phyloP scores from a whole-genome alignment of 202 grass and related monocot genomes.

The Hordeum pubiflorum region DNA sequence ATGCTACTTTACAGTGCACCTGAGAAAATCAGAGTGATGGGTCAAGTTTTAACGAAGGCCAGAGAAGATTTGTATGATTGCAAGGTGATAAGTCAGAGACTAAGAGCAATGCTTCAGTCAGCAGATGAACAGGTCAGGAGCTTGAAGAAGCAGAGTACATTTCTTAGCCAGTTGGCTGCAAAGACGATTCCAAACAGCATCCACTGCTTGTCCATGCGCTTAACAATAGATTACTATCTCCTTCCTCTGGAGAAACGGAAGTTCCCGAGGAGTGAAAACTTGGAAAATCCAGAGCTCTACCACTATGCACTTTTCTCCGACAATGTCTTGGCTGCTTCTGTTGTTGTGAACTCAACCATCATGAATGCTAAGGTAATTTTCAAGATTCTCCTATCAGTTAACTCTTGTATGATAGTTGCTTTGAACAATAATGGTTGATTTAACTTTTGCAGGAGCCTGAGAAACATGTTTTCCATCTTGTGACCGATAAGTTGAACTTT shows the following conservation, averaged over 20 bases:
- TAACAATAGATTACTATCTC: slow-evolving; percentile 93
- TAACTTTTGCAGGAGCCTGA: slow-evolving; percentile 73
- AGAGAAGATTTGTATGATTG: slow-evolving; percentile 90
- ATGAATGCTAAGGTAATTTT: slow-evolving; percentile 87
- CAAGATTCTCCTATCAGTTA: neutral
- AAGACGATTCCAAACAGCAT: slow-evolving; percentile 98
- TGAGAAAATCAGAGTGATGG: slow-evolving; percentile 88
- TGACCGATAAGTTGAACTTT: slow-evolving; percentile 97
- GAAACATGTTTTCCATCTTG: slow-evolving; percentile 98
- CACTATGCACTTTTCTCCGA: slow-evolving; percentile 99
- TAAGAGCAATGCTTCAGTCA: slow-evolving; percentile 90
- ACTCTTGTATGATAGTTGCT: neutral
- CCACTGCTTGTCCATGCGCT: slow-evolving; percentile 85
- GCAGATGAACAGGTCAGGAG: slow-evolving; percentile 90
- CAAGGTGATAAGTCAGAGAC: slow-evolving; percentile 59
- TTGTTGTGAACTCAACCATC: slow-evolving; percentile 96
- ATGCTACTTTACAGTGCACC: slow-evolving; percentile 46
- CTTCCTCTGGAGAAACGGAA: slow-evolving; percentile 64
- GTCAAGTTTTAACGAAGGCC: slow-evolving; percentile 72
- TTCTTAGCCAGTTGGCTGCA: slow-evolving; percentile 93
- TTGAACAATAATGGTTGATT: neutral
- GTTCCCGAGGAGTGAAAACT: slow-evolving; percentile 66
- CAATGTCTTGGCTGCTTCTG: slow-evolving; percentile 89
- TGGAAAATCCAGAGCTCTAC: slow-evolving; percentile 82
- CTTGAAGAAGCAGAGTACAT: slow-evolving; percentile 97